Conservation (phyloP, 2,329 filamentous ascomycete genomes). For the Colletotrichum eleusines region DNA sequence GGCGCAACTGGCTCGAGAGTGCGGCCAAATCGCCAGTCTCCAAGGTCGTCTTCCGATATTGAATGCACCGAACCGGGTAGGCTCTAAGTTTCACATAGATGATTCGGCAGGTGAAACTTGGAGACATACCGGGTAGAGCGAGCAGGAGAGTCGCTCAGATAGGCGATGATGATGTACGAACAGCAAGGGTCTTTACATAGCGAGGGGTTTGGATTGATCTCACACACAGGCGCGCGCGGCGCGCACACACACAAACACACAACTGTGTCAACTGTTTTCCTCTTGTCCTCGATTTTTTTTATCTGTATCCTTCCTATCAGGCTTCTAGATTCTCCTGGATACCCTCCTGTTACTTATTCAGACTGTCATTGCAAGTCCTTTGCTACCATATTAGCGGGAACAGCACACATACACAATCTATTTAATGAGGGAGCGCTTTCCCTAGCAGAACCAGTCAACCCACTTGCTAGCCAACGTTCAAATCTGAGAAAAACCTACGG, state of each 20-base stretch:
- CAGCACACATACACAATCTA: not conserved
- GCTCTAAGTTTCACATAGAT: not conserved
- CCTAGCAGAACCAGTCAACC: not conserved
- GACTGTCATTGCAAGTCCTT: not conserved
- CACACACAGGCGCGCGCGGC: not conserved
- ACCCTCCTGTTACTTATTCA: not conserved
- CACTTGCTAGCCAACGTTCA: not conserved
- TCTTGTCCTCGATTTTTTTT: not conserved
- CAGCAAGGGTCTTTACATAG: not conserved
- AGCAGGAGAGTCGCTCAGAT: not conserved
- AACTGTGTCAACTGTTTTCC: not conserved
- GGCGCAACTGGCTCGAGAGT: constrained; percentile 29
- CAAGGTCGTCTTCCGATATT: constrained; percentile 21
- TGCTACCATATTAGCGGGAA: not conserved
- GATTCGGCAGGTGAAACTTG: not conserved
- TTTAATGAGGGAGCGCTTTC: not conserved
- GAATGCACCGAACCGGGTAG: not conserved
- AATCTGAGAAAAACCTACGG: not conserved
- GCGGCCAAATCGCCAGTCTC: constrained; percentile 1
- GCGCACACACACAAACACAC: not conserved
- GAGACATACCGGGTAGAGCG: not conserved
- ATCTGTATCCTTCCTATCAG: not conserved
- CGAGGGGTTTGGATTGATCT: not conserved
- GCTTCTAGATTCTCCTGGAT: not conserved
- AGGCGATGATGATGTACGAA: not conserved